A percentile compares a stretch with the other conserved stretches of the same genome.
Evolutionary conservation across 768 basidiomycete genomes (phyloP).

Genomic region (Wakefieldia striispora): DNA sequence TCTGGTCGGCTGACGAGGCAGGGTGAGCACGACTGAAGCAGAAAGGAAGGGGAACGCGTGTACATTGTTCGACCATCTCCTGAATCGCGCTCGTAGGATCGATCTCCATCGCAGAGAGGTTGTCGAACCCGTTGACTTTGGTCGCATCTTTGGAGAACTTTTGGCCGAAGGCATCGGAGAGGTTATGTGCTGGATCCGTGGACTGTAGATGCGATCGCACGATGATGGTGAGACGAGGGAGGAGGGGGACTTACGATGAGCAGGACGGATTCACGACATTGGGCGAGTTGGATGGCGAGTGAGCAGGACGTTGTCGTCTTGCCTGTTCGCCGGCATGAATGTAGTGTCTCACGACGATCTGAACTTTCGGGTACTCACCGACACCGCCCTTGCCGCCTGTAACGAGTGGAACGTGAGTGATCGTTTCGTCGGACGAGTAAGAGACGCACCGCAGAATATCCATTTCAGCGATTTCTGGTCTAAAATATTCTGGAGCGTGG

Average conservation of each 20-base stretch:
- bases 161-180: slow-evolving; percentile 97
- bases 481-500: slow-evolving; percentile 91
- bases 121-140: slow-evolving; percentile 95
- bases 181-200: slow-evolving; percentile 99
- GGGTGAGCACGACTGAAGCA: background rate
- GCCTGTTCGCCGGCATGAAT: slow-evolving; percentile 44
- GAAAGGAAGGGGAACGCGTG: slow-evolving; percentile 19
- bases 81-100: slow-evolving; percentile 97
- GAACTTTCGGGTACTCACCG: slow-evolving; percentile 49
- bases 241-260: slow-evolving; percentile 69
- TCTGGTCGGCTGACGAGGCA: slow-evolving; percentile 62
- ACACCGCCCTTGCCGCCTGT: slow-evolving; percentile 98
- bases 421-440: slow-evolving; percentile 9
- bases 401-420: slow-evolving; percentile 9
- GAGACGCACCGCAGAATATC: slow-evolving; percentile 92
- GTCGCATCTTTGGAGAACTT: slow-evolving; percentile 99
- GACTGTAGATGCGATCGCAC: slow-evolving; percentile 52
- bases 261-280: slow-evolving; percentile 90
- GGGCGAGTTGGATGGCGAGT: slow-evolving; percentile 92
- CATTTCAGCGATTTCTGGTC: slow-evolving; percentile 94
- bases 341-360: background rate
- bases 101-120: slow-evolving; percentile 98
- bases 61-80: slow-evolving; percentile 98
- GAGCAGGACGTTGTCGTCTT: slow-evolving; percentile 99
- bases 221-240: background rate